Base-by-base conservation (phyloP, 2,329 filamentous ascomycete species). In the Phaeosphaeriaceae sp. region DNA sequence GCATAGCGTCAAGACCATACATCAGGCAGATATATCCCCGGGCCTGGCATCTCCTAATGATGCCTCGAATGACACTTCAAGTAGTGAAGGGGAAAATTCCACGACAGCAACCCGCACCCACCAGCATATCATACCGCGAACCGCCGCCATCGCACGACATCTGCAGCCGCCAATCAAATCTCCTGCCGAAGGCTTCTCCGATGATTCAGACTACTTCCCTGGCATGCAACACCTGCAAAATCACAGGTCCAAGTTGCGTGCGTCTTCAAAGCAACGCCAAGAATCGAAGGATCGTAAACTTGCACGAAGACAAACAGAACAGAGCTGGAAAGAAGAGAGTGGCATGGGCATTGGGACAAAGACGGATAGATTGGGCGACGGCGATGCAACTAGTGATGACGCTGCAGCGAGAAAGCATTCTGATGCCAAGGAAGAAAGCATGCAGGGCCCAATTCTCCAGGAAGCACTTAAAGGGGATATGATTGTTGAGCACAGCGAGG, bases 341-440 rank as follows among this genome's bases (percentile, higher is more conserved):
- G 79, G 79, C 1, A 80, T 81, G 77, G 74, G 75, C 0, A 58
- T 52, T 2, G 77, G 77, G 2, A 68, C 70, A 16, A 63, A 71
- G 30, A 78, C 78, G 0, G 77, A 81, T 60, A 64, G 74, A 4
- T 61, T 81, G 13, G 78, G 78, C 0, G 78, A 80, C 32, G 64
- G 64, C 13, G 65, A 70, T 17, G 61, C 50, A 0, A 62, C 57
- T 3, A 64, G 63, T 32, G 64, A 66, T 15, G 58, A 64, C 0
- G 59, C 47, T 17, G 54, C 18, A 4, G 20, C 29, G 36, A 41
- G 28, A 16, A 40, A 5, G 42, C 21, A 18, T 1, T 33, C 53
- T 4, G 45, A 37, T 11, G 33, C 8, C 3, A 42, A 40, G 1
- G 48, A 55, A 7, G 28, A 47, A 9, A 45, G 41, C 11, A 49